Evolutionary conservation across 1,284 basidiomycete species (phyloP), one percentile per base, ranked within the genome.

Genomic region (Malassezia vespertilionis): DNA sequence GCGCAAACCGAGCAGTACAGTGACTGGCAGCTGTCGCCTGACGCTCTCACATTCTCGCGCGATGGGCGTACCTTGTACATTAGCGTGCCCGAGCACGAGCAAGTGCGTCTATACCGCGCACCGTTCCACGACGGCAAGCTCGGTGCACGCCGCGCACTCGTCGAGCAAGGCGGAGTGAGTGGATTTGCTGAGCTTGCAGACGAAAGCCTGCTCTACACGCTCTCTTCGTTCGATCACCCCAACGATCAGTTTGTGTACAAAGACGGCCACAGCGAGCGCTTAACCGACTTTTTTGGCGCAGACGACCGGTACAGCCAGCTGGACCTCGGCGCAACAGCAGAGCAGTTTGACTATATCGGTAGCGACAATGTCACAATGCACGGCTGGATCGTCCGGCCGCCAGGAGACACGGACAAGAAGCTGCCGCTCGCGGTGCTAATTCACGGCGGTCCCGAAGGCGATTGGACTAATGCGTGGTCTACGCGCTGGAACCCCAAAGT

Each of bases 371-470:
- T 33, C 28, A 47, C 27, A 9, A 40, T 34, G 32, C 54, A 37
- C 37, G 58, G 51, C 27, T 61, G 58, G 58, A 30, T 57, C 18
- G n/a, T 47, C 34, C 31, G 27, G n/a, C 57, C 59, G 10, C 52
- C 54, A 0, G 44, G 55, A 30, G 42, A 47, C 6, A 23, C 24
- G 27, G 18, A 22, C 2, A 4, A 33, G 21, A 46, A 40, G 31
- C 54, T 41, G 21, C 50, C 56, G 14, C 38, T 62, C 14, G 41
- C 43, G 2, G 48, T 59, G 15, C 37, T 62, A 12, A 57, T 63
- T 17, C 63, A 65, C 44, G 63, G 63, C 6, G 63, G 63, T 1
- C 63, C 63, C 17, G 60, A 64, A 31, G 56, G 58, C 18, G 53
- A 54, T n/a, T 64, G 59, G 57, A 44, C 33, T 17, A 54, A 62